Percentiles rank a stretch among this genome's conserved stretches.
Evolutionary conservation across 2,329 filamentous ascomycete species (phyloP).

Genomic region (Ascochyta pisi): DNA sequence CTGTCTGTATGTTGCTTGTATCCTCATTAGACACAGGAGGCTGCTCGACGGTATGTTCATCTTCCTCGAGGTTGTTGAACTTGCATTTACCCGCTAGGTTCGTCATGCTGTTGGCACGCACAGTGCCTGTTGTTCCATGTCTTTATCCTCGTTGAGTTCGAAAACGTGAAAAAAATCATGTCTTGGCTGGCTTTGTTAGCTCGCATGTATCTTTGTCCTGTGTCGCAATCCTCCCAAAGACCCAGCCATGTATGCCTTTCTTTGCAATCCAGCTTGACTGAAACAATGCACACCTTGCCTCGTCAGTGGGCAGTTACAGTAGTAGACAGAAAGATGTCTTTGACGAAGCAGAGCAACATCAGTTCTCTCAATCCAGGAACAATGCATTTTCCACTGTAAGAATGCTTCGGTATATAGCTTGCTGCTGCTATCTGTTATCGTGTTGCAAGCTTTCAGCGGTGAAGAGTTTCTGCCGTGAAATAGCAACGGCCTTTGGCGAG

Average conservation of each 20-base stretch:
- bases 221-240: background rate
- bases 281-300: background rate
- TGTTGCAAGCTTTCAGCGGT: no score
- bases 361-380: no score
- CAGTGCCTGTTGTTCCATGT: constrained; percentile 1
- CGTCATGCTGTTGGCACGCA: background rate
- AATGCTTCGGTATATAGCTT: no score
- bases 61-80: background rate
- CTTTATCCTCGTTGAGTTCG: background rate
- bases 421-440: no score
- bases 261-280: background rate
- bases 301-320: no score
- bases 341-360: no score
- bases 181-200: constrained; percentile 9
- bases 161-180: constrained; percentile 7
- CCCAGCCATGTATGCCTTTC: constrained; percentile 9
- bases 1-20: background rate
- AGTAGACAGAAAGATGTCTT: no score
- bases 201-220: constrained; percentile 5
- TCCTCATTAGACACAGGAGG: no score
- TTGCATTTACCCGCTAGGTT: background rate
- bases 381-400: no score
- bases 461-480: no score
- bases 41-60: background rate
- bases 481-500: no score